A percentile compares a stretch with the other conserved stretches of the same genome.
Evolutionary conservation across 768 basidiomycete species (phyloP).

Genomic region (Tubosaeta sp.): DNA sequence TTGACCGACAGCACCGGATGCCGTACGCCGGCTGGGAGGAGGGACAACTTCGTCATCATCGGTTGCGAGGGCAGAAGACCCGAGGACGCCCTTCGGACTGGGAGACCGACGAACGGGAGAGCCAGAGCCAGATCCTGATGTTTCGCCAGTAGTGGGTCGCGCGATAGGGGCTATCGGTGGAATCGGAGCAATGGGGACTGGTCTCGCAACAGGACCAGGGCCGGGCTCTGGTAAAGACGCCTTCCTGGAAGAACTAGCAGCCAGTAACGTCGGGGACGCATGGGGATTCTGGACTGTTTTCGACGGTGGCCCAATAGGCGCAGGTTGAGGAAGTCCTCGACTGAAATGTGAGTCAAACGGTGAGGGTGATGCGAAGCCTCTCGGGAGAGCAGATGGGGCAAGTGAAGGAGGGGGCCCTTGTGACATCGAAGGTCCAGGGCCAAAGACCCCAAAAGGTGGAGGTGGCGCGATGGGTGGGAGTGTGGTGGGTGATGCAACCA

Average conservation of each 20-base stretch:
- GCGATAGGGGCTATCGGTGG: constrained; percentile 67
- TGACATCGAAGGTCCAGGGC: constrained; percentile 41
- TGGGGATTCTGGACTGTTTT: constrained; percentile 32
- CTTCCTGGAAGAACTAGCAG: constrained; percentile 48
- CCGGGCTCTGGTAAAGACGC: constrained; percentile 40
- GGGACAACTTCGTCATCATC: constrained; percentile 79
- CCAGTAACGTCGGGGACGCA: constrained; percentile 38
- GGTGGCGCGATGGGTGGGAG: constrained; percentile 56
- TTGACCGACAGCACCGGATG: constrained; percentile 39
- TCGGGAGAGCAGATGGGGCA: constrained; percentile 51
- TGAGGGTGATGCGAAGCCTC: constrained; percentile 47
- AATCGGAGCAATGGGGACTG: constrained; percentile 21
- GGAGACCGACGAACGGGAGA: constrained; percentile 51
- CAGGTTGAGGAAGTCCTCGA: constrained; percentile 38
- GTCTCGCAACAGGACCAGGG: constrained; percentile 60
- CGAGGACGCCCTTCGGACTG: constrained; percentile 63
- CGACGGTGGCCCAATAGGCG: constrained; percentile 57
- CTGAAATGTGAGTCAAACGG: constrained; percentile 50
- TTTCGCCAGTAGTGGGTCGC: constrained; percentile 34
- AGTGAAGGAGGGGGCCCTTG: constrained; percentile 43
- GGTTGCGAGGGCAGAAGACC: constrained; percentile 72
- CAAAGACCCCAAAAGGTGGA: constrained; percentile 49
- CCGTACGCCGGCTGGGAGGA: constrained; percentile 42
- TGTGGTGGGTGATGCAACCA: constrained; percentile 38
- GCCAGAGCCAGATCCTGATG: constrained; percentile 53